Evolutionary conservation across 352 stramenopile genomes (phyloP).

Genomic region (Globisporangium alternatum): DNA sequence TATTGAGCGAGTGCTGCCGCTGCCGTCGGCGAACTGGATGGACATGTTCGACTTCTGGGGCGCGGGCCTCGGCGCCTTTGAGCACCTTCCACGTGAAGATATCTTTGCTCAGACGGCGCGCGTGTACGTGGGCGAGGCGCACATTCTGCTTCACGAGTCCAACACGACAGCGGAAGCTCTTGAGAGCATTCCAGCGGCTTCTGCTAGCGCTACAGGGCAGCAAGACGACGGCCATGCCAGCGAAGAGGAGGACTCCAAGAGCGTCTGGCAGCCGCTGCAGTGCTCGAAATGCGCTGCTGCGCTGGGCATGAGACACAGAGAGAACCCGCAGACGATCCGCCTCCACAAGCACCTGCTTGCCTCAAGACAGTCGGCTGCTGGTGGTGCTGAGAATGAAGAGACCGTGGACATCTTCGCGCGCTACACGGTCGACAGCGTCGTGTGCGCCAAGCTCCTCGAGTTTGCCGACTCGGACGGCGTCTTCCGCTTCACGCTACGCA

Average conservation of each 20-base stretch:
- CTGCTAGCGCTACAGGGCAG: not conserved
- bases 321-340: constrained; percentile 44
- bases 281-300: constrained; percentile 40
- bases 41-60: constrained; percentile 89
- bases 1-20: constrained; percentile 61
- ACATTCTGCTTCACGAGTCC: constrained; percentile 53
- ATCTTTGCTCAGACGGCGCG: constrained; percentile 50
- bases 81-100: constrained; percentile 69
- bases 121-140: constrained; percentile 62
- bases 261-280: constrained; percentile 33
- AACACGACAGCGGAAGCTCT: constrained; percentile 24
- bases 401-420: constrained; percentile 43
- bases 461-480: constrained; percentile 66
- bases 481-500: constrained; percentile 55
- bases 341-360: constrained; percentile 62
- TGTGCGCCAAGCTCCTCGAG: constrained; percentile 64
- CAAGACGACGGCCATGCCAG: not conserved
- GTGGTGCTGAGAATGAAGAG: not conserved
- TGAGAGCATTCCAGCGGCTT: constrained; percentile 1
- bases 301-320: constrained; percentile 36
- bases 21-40: constrained; percentile 82
- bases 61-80: constrained; percentile 70
- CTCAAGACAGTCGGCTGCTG: constrained; percentile 8
- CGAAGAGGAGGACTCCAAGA: constrained; percentile 22
- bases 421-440: constrained; percentile 77